These are phyloP conservation scores for Carnegiea gigantea DNA, from an alignment of 179 eudicot genomes.

Conservation along the genomic window DNA sequence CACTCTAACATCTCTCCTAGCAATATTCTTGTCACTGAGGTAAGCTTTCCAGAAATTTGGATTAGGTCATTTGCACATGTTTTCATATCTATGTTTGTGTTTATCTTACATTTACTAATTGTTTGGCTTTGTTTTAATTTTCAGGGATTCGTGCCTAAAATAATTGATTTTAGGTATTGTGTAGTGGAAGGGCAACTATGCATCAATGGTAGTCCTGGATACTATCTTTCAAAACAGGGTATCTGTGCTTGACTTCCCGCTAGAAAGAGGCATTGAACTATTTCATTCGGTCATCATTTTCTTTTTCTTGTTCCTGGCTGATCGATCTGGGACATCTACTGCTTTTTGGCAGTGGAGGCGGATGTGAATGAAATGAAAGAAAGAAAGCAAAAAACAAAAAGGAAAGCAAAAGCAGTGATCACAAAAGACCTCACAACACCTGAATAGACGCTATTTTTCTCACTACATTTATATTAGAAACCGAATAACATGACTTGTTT, in stretches of 20 bases:
- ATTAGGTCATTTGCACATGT: background rate
- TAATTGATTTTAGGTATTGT: slow-evolving; percentile 34
- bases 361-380: background rate
- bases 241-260: background rate
- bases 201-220: slow-evolving; percentile 26
- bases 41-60: slow-evolving; percentile 6
- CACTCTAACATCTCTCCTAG: slow-evolving; percentile 28
- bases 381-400: background rate
- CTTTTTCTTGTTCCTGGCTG: background rate
- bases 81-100: background rate
- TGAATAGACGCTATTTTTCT: background rate
- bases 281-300: background rate
- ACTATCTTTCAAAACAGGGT: slow-evolving; percentile 31
- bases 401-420: background rate
- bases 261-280: background rate
- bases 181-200: slow-evolving; percentile 31
- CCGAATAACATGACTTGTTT: background rate
- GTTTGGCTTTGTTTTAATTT: background rate
- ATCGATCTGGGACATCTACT: background rate
- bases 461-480: background rate
- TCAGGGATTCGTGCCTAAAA: slow-evolving; percentile 35
- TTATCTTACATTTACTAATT: background rate
- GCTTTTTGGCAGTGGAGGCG: background rate
- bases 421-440: background rate
- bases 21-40: slow-evolving; percentile 35